phyloP scores from a whole-genome alignment of 2,329 filamentous ascomycete species.

The Pseudogymnoascus sp. region DNA sequence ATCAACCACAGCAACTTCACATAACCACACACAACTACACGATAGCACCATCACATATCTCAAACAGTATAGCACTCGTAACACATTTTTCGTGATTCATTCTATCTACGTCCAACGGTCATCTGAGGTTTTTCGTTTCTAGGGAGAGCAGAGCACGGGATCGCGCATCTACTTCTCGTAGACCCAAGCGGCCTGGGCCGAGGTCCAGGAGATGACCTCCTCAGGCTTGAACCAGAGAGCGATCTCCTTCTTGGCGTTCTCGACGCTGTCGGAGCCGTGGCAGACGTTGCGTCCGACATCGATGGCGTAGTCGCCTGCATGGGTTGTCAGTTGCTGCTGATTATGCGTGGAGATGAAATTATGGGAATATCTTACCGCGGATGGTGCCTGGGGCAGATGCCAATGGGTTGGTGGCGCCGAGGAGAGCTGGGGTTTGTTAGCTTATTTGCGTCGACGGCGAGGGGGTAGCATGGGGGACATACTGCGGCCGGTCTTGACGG shows the following conservation, averaged over 20 bases:
- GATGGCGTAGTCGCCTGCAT: conserved; percentile 65
- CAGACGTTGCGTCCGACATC: conserved; percentile 97
- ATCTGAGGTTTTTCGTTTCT: background rate
- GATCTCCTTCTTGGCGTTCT: conserved; percentile 99
- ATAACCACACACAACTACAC: background rate
- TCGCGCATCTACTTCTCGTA: conserved; percentile 67
- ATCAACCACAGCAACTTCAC: background rate
- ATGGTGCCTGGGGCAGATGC: conserved; percentile 94
- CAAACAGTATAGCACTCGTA: background rate
- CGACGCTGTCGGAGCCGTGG: conserved; percentile 98
- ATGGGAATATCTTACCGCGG: conserved; percentile 77
- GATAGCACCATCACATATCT: background rate
- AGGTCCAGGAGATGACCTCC: conserved; percentile 80
- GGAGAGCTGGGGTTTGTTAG: conserved; percentile 52
- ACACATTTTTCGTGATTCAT: background rate
- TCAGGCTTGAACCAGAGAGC: conserved; percentile 92
- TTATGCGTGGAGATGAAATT: conserved; percentile 53
- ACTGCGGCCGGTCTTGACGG: conserved; percentile 96
- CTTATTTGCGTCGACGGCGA: conserved; percentile 8
- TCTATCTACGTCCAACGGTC: background rate
- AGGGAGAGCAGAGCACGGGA: background rate
- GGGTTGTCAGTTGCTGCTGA: conserved; percentile 30
- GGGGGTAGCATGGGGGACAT: conserved; percentile 32
- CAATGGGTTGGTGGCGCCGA: conserved; percentile 98
- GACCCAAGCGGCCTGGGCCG: conserved; percentile 81